Conservation (phyloP, 179 eudicot genomes). For the Beta lomatogona region DNA sequence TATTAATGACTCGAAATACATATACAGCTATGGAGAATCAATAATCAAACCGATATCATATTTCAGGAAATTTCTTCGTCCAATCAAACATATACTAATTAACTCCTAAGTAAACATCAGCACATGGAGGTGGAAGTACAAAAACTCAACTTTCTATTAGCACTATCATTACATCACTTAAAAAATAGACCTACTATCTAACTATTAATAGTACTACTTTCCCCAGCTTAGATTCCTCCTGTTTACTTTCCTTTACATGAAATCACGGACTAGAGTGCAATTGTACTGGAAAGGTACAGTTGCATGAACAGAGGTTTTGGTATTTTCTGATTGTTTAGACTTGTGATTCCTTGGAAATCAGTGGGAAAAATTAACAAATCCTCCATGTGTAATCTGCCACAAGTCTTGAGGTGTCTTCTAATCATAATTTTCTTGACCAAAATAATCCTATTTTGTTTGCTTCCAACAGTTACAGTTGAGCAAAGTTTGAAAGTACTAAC, state of each 20-base stretch:
- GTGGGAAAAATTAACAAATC: slow-evolving; percentile 18
- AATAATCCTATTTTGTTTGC: slow-evolving; percentile 19
- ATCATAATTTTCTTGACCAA: slow-evolving; percentile 19
- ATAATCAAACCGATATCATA: not conserved
- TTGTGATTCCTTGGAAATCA: slow-evolving; percentile 35
- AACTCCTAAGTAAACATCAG: slow-evolving; percentile 23
- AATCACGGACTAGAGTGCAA: slow-evolving; percentile 37
- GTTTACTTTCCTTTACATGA: slow-evolving; percentile 12
- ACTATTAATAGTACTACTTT: slow-evolving; percentile 31
- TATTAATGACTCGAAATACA: not conserved
- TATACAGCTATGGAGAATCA: not conserved
- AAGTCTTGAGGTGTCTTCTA: slow-evolving; percentile 26
- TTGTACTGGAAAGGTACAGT: slow-evolving; percentile 43
- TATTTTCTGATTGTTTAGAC: slow-evolving; percentile 35
- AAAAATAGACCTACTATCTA: slow-evolving; percentile 8
- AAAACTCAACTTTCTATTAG: slow-evolving; percentile 19
- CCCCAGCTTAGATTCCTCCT: slow-evolving; percentile 30
- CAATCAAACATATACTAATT: slow-evolving; percentile 4
- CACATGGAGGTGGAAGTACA: slow-evolving; percentile 31
- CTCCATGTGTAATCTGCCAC: slow-evolving; percentile 39
- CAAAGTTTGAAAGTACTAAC: slow-evolving; percentile 25
- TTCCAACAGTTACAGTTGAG: slow-evolving; percentile 30
- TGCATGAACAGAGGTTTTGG: slow-evolving; percentile 31
- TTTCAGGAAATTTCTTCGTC: slow-evolving; percentile 21
- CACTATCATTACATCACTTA: slow-evolving; percentile 18